Percentiles rank a stretch among this genome's conserved stretches.
Conservation (phyloP, 768 basidiomycete genomes). For the Suillus americanus region DNA sequence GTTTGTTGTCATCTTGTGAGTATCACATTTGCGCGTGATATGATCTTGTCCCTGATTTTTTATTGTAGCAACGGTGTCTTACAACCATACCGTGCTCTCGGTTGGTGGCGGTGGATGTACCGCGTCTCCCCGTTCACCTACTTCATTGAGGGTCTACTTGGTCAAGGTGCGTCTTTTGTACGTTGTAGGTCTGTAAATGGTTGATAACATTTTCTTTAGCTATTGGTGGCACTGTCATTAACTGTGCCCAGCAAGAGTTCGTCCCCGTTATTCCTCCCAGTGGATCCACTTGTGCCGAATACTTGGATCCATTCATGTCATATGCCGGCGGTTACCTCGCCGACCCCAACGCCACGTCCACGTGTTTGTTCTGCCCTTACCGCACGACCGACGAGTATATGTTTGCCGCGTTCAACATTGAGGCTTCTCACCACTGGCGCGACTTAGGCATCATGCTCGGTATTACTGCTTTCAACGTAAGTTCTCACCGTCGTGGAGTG, state of each 20-base stretch:
- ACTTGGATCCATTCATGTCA: conserved; percentile 42
- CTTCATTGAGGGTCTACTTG: conserved; percentile 7
- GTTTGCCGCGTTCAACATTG: conserved; percentile 51
- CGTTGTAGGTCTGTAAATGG: too few species aligned
- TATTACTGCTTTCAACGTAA: conserved; percentile 44
- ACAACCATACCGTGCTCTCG: conserved; percentile 59
- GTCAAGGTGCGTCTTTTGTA: conserved; percentile 40
- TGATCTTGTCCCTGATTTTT: not conserved
- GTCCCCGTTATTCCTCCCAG: conserved; percentile 49
- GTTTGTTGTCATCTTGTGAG: conserved; percentile 62
- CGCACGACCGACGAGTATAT: conserved; percentile 55
- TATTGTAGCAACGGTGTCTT: conserved; percentile 53
- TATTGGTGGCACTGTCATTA: conserved; percentile 48
- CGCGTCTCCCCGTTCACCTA: not conserved
- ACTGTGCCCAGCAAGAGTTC: conserved; percentile 64
- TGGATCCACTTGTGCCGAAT: conserved; percentile 47
- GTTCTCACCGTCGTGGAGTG: conserved; percentile 12
- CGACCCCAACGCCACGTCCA: conserved; percentile 35
- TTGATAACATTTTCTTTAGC: conserved; percentile 32
- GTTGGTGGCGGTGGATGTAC: conserved; percentile 78
- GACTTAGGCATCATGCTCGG: conserved; percentile 46
- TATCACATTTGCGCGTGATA: not conserved
- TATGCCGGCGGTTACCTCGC: conserved; percentile 46
- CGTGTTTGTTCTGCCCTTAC: conserved; percentile 56
- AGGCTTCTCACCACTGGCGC: conserved; percentile 50